Base-by-base conservation (phyloP, 345 rosid genomes). In the Anastatica hierochuntica region DNA sequence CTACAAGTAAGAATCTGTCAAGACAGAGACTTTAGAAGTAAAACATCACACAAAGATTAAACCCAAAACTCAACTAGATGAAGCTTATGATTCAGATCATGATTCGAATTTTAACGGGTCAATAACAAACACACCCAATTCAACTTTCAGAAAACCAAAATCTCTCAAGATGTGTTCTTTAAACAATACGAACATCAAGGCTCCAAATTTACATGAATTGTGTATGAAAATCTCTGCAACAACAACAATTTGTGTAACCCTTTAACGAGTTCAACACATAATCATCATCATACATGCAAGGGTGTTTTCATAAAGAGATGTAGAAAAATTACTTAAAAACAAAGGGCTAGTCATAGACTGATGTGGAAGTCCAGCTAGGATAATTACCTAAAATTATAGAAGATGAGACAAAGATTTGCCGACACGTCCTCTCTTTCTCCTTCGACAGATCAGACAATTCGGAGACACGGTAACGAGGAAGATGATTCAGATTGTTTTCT, bases 321-420 rank as follows among this genome's bases (percentile, higher is more conserved):
- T 9, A 29, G 1, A 50, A 33, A 42, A 40, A 40, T 63, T 40
- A 44, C 2, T 5, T 29, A 58, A 21, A 21, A 21, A 21, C 24
- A 21, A 21, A 21, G 24, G 24, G 5, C 24, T 2, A 21, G 24
- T n/a, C 24, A 21, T 2, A 21, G 5, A 64, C 46, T 74, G 79
- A 78, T 69, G 75, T 78, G 80, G 82, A 78, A 70, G 75, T 72
- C 88, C 81, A 65, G 62, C 66, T 72, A 57, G 78, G 80, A 76
- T 43, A 4, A 36, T 53, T 61, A 49, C 41, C 19, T 24, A 33
- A 43, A 29, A 12, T 7, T 13, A 9, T 33, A 46, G 35, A 58
- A n/a, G n/a, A n/a, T n/a, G n/a, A n/a, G n/a, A n/a, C n/a, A 24
- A 56, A 55, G 58, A 45, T 33, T 46, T 56, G 30, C 43, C 12